phyloP scores from a whole-genome alignment of 495 filamentous ascomycete species.

The Wilcoxina mikolae region DNA sequence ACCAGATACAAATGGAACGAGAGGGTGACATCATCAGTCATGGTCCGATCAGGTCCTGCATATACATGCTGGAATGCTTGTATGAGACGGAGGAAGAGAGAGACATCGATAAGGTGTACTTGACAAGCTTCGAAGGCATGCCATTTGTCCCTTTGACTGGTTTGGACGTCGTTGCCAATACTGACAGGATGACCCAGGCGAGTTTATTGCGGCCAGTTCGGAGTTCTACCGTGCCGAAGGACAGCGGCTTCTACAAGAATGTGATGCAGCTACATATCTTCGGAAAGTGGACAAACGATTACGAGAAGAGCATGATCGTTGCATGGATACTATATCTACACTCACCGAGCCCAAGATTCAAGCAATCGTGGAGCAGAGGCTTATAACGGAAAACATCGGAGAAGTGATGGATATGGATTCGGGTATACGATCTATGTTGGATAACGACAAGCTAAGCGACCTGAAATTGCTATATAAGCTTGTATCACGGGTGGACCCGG shows the following conservation, averaged over 20 bases:
- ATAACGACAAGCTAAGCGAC: constrained; percentile 67
- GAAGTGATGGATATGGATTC: constrained; percentile 78
- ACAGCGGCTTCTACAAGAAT: constrained; percentile 53
- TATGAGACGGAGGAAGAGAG: constrained; percentile 67
- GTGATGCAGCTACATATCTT: constrained; percentile 71
- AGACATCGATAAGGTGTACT: constrained; percentile 64
- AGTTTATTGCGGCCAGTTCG: constrained; percentile 54
- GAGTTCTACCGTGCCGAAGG: constrained; percentile 68
- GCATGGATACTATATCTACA: constrained; percentile 56
- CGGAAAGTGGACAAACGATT: constrained; percentile 59
- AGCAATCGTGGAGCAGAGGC: constrained; percentile 59
- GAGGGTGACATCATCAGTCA: constrained; percentile 82
- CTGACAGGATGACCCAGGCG: constrained; percentile 15
- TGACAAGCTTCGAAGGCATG: constrained; percentile 59
- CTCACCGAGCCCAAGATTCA: constrained; percentile 60
- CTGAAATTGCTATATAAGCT: constrained; percentile 63
- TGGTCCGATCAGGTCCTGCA: constrained; percentile 61
- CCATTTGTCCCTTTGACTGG: neutral
- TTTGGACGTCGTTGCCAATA: neutral
- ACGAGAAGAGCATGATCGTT: constrained; percentile 65
- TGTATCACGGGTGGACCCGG: constrained; percentile 59
- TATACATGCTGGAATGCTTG: constrained; percentile 81
- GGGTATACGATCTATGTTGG: constrained; percentile 78
- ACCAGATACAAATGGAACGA: constrained; percentile 83
- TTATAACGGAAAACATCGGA: constrained; percentile 58